Base-by-base conservation (phyloP, 768 basidiomycete genomes). In the Pisolithus marmoratus region DNA sequence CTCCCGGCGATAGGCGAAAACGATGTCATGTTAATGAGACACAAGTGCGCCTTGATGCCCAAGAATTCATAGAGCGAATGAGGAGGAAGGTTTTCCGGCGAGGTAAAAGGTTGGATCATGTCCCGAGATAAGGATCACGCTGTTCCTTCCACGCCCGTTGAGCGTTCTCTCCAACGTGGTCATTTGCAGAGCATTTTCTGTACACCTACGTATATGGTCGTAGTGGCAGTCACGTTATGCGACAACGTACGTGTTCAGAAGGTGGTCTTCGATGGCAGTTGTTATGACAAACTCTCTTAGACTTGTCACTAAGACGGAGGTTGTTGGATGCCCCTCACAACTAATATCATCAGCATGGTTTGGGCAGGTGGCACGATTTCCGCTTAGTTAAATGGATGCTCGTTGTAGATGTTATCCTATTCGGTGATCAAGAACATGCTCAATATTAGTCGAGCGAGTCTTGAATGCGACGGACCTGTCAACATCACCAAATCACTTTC, bases 211-310 rank as follows among this genome's bases (percentile, higher is more conserved):
- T 34, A 34, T 34, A 15, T 34, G 12, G 14, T 15, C 14, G 12
- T 34, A 34, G 31, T 34, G 31, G 31, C 31, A 34, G 31, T 34
- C 11, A 5, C 31, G 11, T 34, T 34, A 14, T 34, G 20, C 19
- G 34, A 15, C 34, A 14, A 34, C 5, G 34, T 34, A 34, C 36
- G 61, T 58, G 54, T 82, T 82, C 54, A 82, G 62, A 23, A 79
- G 73, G 14, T 34, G 3, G 14, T 34, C 67, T 71, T 9, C 55
- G 66, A 55, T 80, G 81, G 46, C 54, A 4, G 76, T 70, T 14
- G 70, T 72, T 59, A 81, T 79, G 48, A 82, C 69, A 66, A 77
- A 82, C 37, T 72, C 61, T 53, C 77, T 67, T 45, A 83, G 58
- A 34, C 34, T 12, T 12, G 2, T 34, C 14, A 34, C 34, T 51